Conservation (phyloP, 257 asterid species). For the Przewalskia tangutica region DNA sequence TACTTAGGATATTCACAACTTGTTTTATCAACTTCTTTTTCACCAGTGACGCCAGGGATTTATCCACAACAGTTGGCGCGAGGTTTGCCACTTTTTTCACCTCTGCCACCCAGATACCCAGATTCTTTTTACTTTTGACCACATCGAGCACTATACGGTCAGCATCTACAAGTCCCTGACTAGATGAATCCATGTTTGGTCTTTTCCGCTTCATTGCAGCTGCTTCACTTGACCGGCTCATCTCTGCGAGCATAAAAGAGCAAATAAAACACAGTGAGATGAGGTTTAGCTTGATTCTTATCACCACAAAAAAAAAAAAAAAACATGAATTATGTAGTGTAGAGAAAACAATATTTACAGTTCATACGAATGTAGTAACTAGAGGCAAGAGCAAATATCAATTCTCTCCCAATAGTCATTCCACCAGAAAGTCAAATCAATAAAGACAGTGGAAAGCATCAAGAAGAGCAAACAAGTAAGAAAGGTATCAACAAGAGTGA, state of each 20-base stretch:
- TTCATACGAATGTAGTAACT: background rate
- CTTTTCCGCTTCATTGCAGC: slow-evolving; percentile 37
- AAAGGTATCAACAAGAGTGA: too few relatives aligned
- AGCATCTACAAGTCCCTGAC: slow-evolving; percentile 17
- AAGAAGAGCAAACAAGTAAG: too few relatives aligned
- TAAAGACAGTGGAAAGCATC: background rate
- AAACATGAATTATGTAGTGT: background rate
- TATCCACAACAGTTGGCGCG: slow-evolving; percentile 16
- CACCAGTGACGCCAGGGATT: slow-evolving; percentile 26
- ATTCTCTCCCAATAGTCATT: background rate
- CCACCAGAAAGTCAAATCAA: background rate
- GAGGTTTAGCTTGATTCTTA: background rate
- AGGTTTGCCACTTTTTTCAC: slow-evolving; percentile 31
- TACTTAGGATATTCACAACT: slow-evolving; percentile 35
- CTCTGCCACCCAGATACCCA: slow-evolving; percentile 32
- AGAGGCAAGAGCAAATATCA: background rate
- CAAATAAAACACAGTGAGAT: background rate
- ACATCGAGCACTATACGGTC: slow-evolving; percentile 32
- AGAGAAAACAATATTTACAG: background rate
- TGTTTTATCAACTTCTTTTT: slow-evolving; percentile 31
- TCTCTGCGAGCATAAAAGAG: slow-evolving; percentile 8
- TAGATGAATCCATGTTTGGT: slow-evolving; percentile 21
- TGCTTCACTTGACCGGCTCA: slow-evolving; percentile 14
- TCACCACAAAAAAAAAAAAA: background rate
- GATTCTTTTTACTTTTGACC: slow-evolving; percentile 25